phyloP scores from a whole-genome alignment of 768 basidiomycete species.

The Mycena epipterygia region DNA sequence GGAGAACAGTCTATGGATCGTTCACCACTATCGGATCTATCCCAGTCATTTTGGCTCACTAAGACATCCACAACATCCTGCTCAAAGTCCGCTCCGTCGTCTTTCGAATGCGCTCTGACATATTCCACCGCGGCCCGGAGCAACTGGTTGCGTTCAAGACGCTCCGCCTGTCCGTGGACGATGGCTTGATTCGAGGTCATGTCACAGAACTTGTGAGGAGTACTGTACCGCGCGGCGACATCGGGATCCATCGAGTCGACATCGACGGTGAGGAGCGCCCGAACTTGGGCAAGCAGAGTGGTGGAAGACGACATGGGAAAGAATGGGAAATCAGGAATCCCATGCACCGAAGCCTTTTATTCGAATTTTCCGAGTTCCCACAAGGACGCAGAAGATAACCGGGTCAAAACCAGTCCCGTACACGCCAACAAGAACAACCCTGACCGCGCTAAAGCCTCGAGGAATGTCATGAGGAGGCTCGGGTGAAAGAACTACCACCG shows the following conservation, averaged over 20 bases:
- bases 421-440: no score
- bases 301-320: slow-evolving; percentile 22
- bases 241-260: slow-evolving; percentile 64
- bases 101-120: slow-evolving; percentile 38
- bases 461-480: no score
- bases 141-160: slow-evolving; percentile 47
- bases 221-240: slow-evolving; percentile 51
- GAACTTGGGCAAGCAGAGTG: slow-evolving; percentile 55
- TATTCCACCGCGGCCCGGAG: slow-evolving; percentile 50
- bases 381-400: neutral
- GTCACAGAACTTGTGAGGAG: slow-evolving; percentile 50
- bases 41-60: slow-evolving; percentile 39
- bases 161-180: slow-evolving; percentile 50
- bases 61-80: slow-evolving; percentile 55
- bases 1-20: slow-evolving; percentile 54
- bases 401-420: neutral
- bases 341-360: neutral
- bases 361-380: neutral
- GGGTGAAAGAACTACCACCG: no score
- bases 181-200: slow-evolving; percentile 69
- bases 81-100: slow-evolving; percentile 42
- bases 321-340: neutral
- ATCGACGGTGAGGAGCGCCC: slow-evolving; percentile 53
- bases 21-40: neutral
- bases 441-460: neutral